Conservation (phyloP, 345 rosid genomes). For the Tarenaya hassleriana region DNA sequence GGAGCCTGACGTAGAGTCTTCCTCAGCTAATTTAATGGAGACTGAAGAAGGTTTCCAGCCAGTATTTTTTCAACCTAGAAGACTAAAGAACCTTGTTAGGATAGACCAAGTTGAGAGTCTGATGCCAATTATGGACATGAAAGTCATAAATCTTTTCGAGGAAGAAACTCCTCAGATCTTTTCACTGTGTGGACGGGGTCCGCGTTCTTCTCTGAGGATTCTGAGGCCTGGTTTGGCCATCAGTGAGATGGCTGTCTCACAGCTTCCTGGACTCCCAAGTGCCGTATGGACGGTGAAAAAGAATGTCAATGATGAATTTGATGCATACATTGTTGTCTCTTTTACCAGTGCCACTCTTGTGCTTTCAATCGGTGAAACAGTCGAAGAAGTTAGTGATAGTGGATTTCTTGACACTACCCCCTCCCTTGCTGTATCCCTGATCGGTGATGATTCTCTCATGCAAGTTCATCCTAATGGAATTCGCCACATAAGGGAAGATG, state of each 20-base stretch:
- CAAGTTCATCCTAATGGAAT: slow-evolving; percentile 99
- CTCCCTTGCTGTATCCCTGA: slow-evolving; percentile 85
- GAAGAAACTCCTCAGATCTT: slow-evolving; percentile 96
- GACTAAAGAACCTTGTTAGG: slow-evolving; percentile 84
- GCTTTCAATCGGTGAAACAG: slow-evolving; percentile 97
- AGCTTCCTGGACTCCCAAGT: slow-evolving; percentile 98
- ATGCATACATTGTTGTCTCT: slow-evolving; percentile 96
- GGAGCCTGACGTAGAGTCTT: slow-evolving; percentile 87
- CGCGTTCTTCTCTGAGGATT: slow-evolving; percentile 89
- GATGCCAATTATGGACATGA: slow-evolving; percentile 99
- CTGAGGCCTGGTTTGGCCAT: slow-evolving; percentile 92
- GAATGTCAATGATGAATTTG: slow-evolving; percentile 82
- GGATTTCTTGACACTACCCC: slow-evolving; percentile 98
- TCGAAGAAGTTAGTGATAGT: slow-evolving; percentile 95
- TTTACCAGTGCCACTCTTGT: slow-evolving; percentile 93
- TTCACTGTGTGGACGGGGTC: slow-evolving; percentile 91
- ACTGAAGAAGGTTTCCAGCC: slow-evolving; percentile 98
- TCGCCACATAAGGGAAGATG: slow-evolving; percentile 94
- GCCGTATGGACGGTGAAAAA: slow-evolving; percentile 99
- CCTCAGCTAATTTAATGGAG: slow-evolving; percentile 84
- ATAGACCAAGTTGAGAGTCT: slow-evolving; percentile 93
- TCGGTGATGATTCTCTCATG: slow-evolving; percentile 96
- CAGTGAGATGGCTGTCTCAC: slow-evolving; percentile 97
- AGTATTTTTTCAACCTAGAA: slow-evolving; percentile 87
- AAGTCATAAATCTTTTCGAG: slow-evolving; percentile 79